phyloP scores from a whole-genome alignment of 2,329 filamentous ascomycete species.

The Coniochaeta ligniaria region DNA sequence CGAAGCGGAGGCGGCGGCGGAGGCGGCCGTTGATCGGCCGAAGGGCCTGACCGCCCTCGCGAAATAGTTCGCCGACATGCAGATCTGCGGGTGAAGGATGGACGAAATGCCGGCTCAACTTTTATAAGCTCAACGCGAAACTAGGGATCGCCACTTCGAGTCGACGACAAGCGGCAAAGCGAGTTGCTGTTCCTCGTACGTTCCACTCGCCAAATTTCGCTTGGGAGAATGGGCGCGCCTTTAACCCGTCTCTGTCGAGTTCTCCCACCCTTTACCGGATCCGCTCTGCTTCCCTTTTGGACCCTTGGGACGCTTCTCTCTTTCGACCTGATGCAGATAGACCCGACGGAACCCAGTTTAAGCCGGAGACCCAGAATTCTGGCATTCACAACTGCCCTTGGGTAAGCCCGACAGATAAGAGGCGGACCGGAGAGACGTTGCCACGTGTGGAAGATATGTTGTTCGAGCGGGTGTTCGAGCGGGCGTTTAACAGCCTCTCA shows the following conservation, averaged over 20 bases:
- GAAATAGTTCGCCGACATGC: conserved; percentile 21
- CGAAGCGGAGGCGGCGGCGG: conserved; percentile 6
- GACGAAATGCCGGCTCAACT: background rate
- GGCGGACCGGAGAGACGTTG: background rate
- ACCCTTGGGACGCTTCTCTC: background rate
- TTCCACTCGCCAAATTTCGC: background rate
- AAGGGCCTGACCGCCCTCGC: conserved; percentile 20
- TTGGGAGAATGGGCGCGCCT: background rate
- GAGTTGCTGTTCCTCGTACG: background rate
- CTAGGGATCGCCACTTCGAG: background rate
- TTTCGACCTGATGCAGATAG: background rate
- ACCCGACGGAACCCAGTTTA: conserved; percentile 1
- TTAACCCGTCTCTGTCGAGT: background rate
- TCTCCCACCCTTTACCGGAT: background rate
- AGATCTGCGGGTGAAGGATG: conserved; percentile 4
- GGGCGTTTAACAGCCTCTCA: background rate
- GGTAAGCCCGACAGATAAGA: conserved; percentile 1
- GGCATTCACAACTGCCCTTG: background rate
- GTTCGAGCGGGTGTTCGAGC: background rate
- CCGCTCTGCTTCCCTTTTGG: background rate
- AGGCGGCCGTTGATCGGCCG: conserved; percentile 12
- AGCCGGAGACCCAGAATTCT: background rate
- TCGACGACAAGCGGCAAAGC: background rate
- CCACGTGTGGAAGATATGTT: background rate
- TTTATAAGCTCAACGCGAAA: background rate